Conservation (phyloP, 805 yeast genomes). For the Debaryomyces prosopidis region DNA sequence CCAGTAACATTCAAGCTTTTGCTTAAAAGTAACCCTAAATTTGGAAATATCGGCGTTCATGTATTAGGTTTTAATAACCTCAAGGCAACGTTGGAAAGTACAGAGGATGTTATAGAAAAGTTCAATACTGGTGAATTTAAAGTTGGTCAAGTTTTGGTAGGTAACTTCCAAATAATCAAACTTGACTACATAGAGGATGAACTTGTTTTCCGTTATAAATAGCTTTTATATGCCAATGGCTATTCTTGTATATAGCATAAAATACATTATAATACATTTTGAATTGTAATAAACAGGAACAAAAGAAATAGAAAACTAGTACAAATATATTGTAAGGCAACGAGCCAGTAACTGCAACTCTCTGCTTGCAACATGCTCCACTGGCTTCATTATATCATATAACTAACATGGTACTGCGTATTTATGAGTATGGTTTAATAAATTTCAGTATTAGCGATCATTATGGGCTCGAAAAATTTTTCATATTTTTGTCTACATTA, state of each 20-base stretch:
- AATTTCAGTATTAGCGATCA: not conserved
- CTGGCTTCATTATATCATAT: too few species aligned
- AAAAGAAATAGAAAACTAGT: too few species aligned
- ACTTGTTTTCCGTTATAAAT: constrained; percentile 18
- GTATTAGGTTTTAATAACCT: constrained; percentile 25
- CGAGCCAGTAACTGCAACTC: too few species aligned
- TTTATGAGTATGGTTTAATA: not conserved
- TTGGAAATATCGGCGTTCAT: constrained; percentile 26
- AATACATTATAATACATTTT: too few species aligned
- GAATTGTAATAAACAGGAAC: too few species aligned
- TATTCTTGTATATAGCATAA: too few species aligned
- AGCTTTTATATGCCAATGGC: not conserved
- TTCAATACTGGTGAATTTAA: constrained; percentile 18
- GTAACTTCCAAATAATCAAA: constrained; percentile 19
- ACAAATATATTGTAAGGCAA: too few species aligned
- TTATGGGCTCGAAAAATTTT: not conserved
- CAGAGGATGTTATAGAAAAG: constrained; percentile 16
- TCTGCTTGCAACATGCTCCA: too few species aligned
- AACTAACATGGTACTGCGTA: not conserved
- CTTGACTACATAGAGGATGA: constrained; percentile 40
- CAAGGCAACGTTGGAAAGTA: constrained; percentile 21
- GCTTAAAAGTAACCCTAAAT: constrained; percentile 23
- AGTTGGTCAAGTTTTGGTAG: constrained; percentile 23
- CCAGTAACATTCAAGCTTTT: constrained; percentile 24
- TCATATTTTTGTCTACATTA: not conserved